Evolutionary conservation across 2,329 filamentous ascomycete genomes (phyloP).

Genomic region (Cylindrodendrum hubeiense): DNA sequence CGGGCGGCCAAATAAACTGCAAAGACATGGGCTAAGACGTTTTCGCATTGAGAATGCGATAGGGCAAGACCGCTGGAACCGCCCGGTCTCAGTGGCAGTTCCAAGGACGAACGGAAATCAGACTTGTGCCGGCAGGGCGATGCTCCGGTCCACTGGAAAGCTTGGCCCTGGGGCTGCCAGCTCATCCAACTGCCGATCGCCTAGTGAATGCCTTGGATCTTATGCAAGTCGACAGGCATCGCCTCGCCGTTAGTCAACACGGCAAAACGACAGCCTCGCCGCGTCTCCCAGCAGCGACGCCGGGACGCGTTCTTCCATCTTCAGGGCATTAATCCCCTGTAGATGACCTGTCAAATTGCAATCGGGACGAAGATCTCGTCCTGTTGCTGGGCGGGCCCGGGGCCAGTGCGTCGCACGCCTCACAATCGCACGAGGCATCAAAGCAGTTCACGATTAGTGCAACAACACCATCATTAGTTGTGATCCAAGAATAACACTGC

Average conservation of each 20-base stretch:
- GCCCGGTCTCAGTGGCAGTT: not conserved
- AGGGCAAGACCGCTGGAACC: constrained; percentile 1
- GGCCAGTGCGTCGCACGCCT: constrained; percentile 7
- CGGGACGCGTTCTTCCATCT: not conserved
- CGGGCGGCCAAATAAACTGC: constrained; percentile 4
- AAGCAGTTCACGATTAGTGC: not conserved
- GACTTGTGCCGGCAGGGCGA: constrained; percentile 20
- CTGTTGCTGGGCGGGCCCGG: not conserved
- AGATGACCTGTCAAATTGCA: not conserved
- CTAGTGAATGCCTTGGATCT: constrained; percentile 28
- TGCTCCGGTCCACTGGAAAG: constrained; percentile 14
- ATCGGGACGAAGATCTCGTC: constrained; percentile 6
- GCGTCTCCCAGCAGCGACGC: not conserved
- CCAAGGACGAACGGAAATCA: constrained; percentile 18
- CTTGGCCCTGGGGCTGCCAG: constrained; percentile 21
- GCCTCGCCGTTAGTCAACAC: constrained; percentile 16
- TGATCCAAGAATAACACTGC: not conserved
- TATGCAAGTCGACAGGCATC: constrained; percentile 13
- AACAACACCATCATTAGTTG: not conserved
- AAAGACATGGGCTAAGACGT: constrained; percentile 1
- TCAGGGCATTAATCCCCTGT: constrained; percentile 18
- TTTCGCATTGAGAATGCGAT: constrained; percentile 13
- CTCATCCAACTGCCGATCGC: constrained; percentile 29
- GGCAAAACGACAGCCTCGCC: not conserved
- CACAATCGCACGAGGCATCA: constrained; percentile 1